phyloP scores from a whole-genome alignment of 1,284 basidiomycete genomes.

The Pascua sp. region DNA sequence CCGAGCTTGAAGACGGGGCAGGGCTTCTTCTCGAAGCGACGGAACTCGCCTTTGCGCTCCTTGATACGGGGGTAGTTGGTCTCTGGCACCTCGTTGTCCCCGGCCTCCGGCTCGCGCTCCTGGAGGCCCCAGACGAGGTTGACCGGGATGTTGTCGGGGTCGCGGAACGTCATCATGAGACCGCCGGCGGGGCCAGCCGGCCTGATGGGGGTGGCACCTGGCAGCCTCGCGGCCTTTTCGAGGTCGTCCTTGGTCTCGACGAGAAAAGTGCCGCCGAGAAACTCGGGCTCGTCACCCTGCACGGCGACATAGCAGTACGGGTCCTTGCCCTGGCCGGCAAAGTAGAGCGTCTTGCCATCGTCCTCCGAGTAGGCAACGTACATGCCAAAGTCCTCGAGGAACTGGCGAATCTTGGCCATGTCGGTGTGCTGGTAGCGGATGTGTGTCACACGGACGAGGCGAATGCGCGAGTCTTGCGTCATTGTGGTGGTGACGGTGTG shows the following conservation, averaged over 20 bases:
- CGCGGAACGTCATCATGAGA: slow-evolving; percentile 19
- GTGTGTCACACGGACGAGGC: slow-evolving; percentile 22
- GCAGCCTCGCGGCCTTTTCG: slow-evolving; percentile 17
- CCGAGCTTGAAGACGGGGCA: slow-evolving; percentile 25
- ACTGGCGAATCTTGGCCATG: slow-evolving; percentile 12
- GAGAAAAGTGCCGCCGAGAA: slow-evolving; percentile 13
- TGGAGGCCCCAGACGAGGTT: slow-evolving; percentile 23
- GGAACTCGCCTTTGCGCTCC: slow-evolving; percentile 14
- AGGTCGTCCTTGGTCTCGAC: slow-evolving; percentile 22
- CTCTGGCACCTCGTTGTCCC: not conserved
- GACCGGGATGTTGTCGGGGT: slow-evolving; percentile 22
- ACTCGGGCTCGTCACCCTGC: slow-evolving; percentile 6
- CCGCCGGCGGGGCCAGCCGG: slow-evolving; percentile 23
- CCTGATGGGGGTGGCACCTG: slow-evolving; percentile 10
- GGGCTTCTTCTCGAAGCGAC: slow-evolving; percentile 16
- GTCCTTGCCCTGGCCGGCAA: slow-evolving; percentile 21
- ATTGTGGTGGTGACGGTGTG: slow-evolving; percentile 2
- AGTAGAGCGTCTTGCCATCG: slow-evolving; percentile 18
- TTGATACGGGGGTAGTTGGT: slow-evolving; percentile 10
- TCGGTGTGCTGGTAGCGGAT: slow-evolving; percentile 26
- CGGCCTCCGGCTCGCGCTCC: not conserved
- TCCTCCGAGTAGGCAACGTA: slow-evolving; percentile 10
- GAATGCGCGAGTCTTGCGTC: slow-evolving; percentile 12
- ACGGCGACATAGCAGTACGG: slow-evolving; percentile 22
- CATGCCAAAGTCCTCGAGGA: slow-evolving; percentile 29